Conservation (phyloP, 2,329 filamentous ascomycete genomes). For the Curvularia hawaiiensis region DNA sequence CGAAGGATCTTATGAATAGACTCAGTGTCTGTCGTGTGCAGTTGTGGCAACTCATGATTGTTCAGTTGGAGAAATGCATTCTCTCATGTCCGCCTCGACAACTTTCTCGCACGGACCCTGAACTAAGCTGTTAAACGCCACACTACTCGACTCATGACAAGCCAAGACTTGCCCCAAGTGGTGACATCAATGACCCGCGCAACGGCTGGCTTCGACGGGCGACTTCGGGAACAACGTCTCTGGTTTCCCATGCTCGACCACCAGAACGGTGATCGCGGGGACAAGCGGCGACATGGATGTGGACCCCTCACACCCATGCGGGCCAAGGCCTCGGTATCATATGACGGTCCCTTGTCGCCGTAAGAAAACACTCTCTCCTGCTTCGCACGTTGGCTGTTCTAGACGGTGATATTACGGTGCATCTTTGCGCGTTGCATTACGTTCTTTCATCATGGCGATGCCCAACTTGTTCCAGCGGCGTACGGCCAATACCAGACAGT, state of each 20-base stretch:
- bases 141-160: background rate
- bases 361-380: conserved; percentile 5
- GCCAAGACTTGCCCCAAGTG: conserved; percentile 4
- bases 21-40: conserved; percentile 32
- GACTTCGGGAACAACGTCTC: background rate
- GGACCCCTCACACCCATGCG: conserved; percentile 15
- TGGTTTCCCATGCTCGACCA: background rate
- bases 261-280: conserved; percentile 6
- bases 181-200: conserved; percentile 21
- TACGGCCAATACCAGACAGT: conserved; percentile 52
- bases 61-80: conserved; percentile 3
- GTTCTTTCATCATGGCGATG: conserved; percentile 46
- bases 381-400: background rate
- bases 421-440: background rate
- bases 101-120: conserved; percentile 23
- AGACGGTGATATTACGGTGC: background rate
- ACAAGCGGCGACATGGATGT: conserved; percentile 22
- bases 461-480: conserved; percentile 50
- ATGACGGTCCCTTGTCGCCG: conserved; percentile 27
- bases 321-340: conserved; percentile 38
- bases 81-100: conserved; percentile 12
- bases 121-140: conserved; percentile 4
- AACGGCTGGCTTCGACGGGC: background rate
- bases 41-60: conserved; percentile 37
- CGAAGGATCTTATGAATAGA: conserved; percentile 30